Percentiles rank a stretch among this genome's conserved stretches.
Conservation (phyloP, 306 rosid genomes). For the Cicer cuneatum region DNA sequence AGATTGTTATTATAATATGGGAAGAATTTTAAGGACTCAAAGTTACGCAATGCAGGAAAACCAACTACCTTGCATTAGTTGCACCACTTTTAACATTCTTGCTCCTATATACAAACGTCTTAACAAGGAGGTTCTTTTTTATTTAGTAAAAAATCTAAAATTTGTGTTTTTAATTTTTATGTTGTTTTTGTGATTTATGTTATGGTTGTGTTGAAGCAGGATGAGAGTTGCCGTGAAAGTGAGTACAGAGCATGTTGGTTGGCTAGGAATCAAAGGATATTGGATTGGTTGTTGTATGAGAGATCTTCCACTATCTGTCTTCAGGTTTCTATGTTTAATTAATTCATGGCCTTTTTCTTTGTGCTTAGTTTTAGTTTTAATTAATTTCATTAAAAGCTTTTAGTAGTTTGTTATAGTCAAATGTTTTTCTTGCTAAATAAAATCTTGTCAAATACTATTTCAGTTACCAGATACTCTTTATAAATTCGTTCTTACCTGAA, state of each 20-base stretch:
- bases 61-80: conserved; percentile 74
- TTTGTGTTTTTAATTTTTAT: not conserved
- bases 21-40: conserved; percentile 64
- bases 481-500: too few relatives aligned
- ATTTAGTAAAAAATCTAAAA: conserved; percentile 6
- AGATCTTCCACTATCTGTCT: conserved; percentile 92
- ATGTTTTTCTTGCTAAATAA: too few relatives aligned
- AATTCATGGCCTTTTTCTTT: not conserved
- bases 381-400: not conserved
- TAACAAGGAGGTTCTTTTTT: conserved; percentile 63
- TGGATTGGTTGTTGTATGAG: conserved; percentile 78
- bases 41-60: conserved; percentile 72
- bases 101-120: conserved; percentile 96
- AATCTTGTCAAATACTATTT: too few relatives aligned
- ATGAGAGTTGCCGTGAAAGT: conserved; percentile 75
- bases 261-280: conserved; percentile 77
- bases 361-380: conserved; percentile 2
- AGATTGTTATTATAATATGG: conserved; percentile 52
- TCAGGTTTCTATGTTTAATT: conserved; percentile 63
- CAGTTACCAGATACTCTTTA: too few relatives aligned
- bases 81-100: conserved; percentile 92
- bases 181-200: not conserved
- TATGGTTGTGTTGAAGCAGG: conserved; percentile 54
- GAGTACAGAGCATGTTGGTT: conserved; percentile 71
- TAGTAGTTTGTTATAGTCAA: not conserved